Percentiles rank a stretch among this genome's conserved stretches.
These are phyloP conservation scores for Sugiyamaella paludigena DNA, from an alignment of 1,139 yeast genomes.

Conservation along the genomic window DNA sequence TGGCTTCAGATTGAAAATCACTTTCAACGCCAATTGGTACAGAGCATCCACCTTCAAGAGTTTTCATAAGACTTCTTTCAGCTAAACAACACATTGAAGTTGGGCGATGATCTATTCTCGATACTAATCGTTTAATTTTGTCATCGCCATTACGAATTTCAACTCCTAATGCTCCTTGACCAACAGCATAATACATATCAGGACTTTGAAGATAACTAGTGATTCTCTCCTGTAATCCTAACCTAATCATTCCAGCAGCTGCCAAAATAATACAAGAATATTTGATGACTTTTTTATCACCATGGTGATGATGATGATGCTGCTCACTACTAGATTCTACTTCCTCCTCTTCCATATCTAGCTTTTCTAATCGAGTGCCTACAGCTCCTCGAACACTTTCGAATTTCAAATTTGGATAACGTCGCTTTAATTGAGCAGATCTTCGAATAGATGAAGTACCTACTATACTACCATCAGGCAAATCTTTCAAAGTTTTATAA, in stretches of 20 bases:
- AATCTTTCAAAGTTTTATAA: constrained; percentile 61
- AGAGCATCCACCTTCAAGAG: constrained; percentile 95
- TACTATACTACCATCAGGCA: constrained; percentile 82
- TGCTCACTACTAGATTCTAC: constrained; percentile 28
- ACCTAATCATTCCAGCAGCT: constrained; percentile 82
- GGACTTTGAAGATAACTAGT: constrained; percentile 62
- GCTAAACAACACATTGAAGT: constrained; percentile 82
- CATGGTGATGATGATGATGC: too few relatives aligned
- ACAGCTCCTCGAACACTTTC: constrained; percentile 89
- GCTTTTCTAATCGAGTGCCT: constrained; percentile 73
- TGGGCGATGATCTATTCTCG: constrained; percentile 61
- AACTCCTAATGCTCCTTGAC: constrained; percentile 95
- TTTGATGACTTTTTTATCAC: constrained; percentile 42
- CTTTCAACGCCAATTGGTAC: constrained; percentile 92
- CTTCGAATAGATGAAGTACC: constrained; percentile 95
- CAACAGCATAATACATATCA: constrained; percentile 93
- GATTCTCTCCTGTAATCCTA: constrained; percentile 70
- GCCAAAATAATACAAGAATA: constrained; percentile 83
- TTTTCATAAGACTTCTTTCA: constrained; percentile 82
- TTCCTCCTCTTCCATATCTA: constrained; percentile 49
- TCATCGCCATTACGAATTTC: constrained; percentile 77
- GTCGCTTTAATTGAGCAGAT: constrained; percentile 70
- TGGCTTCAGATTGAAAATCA: constrained; percentile 47
- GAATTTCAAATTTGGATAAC: constrained; percentile 55
- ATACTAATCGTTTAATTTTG: constrained; percentile 54